Percentiles rank a stretch among this genome's conserved stretches.
Conservation (phyloP, 768 basidiomycete genomes). For the Coprinellus micaceus region DNA sequence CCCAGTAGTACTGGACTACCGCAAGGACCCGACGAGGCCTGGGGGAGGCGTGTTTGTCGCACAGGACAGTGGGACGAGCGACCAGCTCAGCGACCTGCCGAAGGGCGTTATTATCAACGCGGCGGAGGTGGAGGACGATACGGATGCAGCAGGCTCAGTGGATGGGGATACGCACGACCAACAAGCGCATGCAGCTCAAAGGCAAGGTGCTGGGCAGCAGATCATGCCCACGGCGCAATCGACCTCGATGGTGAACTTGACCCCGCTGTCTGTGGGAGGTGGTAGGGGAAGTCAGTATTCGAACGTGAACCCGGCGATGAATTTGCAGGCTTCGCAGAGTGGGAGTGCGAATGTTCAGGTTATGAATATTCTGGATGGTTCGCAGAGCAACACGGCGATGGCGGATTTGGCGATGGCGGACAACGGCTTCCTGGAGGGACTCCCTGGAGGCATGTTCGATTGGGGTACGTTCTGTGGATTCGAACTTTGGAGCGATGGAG, state of each 20-base stretch:
- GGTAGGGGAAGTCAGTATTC: conserved; percentile 31
- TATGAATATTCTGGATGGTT: conserved; percentile 69
- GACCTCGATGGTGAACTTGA: conserved; percentile 54
- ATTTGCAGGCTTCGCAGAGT: conserved; percentile 35
- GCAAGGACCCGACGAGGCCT: conserved; percentile 74
- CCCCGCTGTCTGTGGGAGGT: conserved; percentile 37
- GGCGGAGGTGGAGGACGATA: conserved; percentile 45
- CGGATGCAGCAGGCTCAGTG: conserved; percentile 37
- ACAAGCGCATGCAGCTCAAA: background rate
- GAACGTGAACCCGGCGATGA: conserved; percentile 79
- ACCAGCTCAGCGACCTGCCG: conserved; percentile 51
- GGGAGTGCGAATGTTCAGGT: conserved; percentile 61
- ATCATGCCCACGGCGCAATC: conserved; percentile 4
- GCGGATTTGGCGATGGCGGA: conserved; percentile 67
- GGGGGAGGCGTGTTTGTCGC: conserved; percentile 88
- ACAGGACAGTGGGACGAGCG: conserved; percentile 40
- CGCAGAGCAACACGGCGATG: conserved; percentile 50
- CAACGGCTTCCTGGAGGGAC: conserved; percentile 68
- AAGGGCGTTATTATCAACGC: conserved; percentile 51
- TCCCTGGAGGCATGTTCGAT: conserved; percentile 84
- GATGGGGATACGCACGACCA: conserved; percentile 33
- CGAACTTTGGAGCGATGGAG: background rate
- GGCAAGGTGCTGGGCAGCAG: background rate
- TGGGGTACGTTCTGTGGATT: conserved; percentile 53
- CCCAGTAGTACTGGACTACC: conserved; percentile 62